These are phyloP conservation scores for Hericium erinaceus DNA, from an alignment of 768 basidiomycete genomes.

Conservation along the genomic window DNA sequence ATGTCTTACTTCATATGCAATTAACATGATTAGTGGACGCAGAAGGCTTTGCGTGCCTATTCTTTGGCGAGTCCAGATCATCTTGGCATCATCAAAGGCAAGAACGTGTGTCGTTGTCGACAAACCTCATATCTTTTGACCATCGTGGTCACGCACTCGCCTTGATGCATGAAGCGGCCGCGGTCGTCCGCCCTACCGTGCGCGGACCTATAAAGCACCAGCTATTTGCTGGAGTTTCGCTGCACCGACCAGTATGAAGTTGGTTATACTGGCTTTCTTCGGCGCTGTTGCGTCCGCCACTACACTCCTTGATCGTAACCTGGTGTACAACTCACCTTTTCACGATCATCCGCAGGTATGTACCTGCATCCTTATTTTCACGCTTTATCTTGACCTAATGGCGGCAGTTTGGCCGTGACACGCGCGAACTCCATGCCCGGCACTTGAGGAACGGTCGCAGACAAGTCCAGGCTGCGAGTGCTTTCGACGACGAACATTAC, in stretches of 20 bases:
- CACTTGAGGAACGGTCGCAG: constrained; percentile 26
- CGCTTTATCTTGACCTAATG: background rate
- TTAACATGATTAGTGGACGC: background rate
- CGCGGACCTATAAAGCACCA: no score
- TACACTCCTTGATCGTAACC: constrained; percentile 27
- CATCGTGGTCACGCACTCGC: no score
- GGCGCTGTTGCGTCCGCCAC: background rate
- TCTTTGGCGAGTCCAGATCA: background rate
- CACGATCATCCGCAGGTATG: constrained; percentile 11
- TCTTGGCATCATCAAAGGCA: background rate
- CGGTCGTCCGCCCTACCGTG: no score
- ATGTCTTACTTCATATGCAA: background rate
- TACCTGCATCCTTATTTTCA: background rate
- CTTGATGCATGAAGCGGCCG: no score
- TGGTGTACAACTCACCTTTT: constrained; percentile 34
- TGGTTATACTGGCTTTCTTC: background rate
- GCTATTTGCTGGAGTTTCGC: no score
- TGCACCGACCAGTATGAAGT: background rate
- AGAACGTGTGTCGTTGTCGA: background rate
- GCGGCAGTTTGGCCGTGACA: constrained; percentile 31
- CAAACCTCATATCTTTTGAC: no score
- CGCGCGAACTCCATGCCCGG: constrained; percentile 26
- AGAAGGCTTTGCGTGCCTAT: background rate
- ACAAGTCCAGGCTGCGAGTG: constrained; percentile 25
- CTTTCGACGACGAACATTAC: constrained; percentile 42